Evolutionary conservation across 2,329 filamentous ascomycete genomes (phyloP), one percentile per base, ranked within the genome.

Genomic region (Neurospora crassa): DNA sequence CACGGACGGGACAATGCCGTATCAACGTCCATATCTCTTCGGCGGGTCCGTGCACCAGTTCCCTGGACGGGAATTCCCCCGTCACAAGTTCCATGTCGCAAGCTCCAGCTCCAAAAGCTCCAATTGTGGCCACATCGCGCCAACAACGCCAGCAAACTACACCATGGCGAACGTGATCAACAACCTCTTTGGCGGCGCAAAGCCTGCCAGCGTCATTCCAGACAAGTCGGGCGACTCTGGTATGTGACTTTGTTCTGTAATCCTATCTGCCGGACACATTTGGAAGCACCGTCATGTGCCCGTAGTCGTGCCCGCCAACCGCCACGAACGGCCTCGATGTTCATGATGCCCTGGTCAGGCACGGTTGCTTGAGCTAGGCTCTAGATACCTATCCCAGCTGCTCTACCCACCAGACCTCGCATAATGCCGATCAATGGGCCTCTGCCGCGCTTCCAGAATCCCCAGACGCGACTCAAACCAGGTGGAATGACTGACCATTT

Each of bases 101-200:
- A 67, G 37, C 40, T 68, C 69, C 40, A 68, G 59, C 59, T 70
- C 67, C 69, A 59, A 24, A 37, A 43, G 67, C 63, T 68, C 73
- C 67, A 69, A 24, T 42, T 18, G 47, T 59, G 47, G 24, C 24
- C 47, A 59, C 47, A 59, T 14, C 47, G 47, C 47, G 47, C 47
- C 47, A 59, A 59, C 47, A 59, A 59, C 47, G 47, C 47, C 47
- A 34, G 47, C 70, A 45, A 43, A 59, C 72, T 68, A 71, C 71
- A 76, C 67, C 79, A 88, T 88, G 86, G 86, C 86, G 76, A 83
- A 86, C 77, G 81, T 91, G 75, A 79, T 92, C 76, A 91, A 91
- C 82, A 88, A 88, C 79, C 81, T 93, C 78, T 88, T 94, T 77
- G 90, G 90, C 78, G 90, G 87, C 79, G 85, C 85, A 79, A 90